Evolutionary conservation across 768 basidiomycete genomes (phyloP).

Genomic region (Podaxis pistillaris): DNA sequence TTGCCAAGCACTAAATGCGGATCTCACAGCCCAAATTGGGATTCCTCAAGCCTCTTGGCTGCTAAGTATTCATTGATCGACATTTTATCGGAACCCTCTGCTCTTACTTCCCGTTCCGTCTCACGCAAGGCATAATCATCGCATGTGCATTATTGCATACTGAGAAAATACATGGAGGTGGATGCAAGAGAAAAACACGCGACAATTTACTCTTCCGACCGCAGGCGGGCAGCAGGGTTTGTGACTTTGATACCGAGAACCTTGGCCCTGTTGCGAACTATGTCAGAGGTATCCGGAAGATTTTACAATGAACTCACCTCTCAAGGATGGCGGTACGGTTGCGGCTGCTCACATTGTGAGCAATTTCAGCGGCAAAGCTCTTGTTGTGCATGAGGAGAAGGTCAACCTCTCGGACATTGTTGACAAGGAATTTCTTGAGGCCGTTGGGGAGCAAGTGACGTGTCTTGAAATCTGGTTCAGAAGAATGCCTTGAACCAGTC

Average conservation of each 20-base stretch:
- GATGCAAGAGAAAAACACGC: conserved; percentile 33
- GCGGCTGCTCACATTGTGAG: conserved; percentile 93
- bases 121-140: conserved; percentile 17
- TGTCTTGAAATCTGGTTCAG: conserved; percentile 47
- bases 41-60: conserved; percentile 6
- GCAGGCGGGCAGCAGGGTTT: conserved; percentile 87
- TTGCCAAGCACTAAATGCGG: background rate
- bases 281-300: conserved; percentile 1
- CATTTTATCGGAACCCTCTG: background rate
- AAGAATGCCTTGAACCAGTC: conserved; percentile 19
- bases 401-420: conserved; percentile 91
- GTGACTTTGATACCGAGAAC: conserved; percentile 90
- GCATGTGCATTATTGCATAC: conserved; percentile 55
- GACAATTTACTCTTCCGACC: conserved; percentile 84
- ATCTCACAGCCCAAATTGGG: conserved; percentile 5
- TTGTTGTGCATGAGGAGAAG: conserved; percentile 98
- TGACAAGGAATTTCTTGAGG: conserved; percentile 93
- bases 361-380: conserved; percentile 93
- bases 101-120: background rate
- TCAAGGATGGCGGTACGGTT: conserved; percentile 92
- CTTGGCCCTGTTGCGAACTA: conserved; percentile 59
- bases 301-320: conserved; percentile 46
- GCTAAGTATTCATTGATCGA: background rate
- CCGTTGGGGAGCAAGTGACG: conserved; percentile 95
- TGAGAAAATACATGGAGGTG: conserved; percentile 48